Evolutionary conservation across 192 early-diverging fungal species (phyloP).

Genomic region (Rhizoclosmatium sp.): DNA sequence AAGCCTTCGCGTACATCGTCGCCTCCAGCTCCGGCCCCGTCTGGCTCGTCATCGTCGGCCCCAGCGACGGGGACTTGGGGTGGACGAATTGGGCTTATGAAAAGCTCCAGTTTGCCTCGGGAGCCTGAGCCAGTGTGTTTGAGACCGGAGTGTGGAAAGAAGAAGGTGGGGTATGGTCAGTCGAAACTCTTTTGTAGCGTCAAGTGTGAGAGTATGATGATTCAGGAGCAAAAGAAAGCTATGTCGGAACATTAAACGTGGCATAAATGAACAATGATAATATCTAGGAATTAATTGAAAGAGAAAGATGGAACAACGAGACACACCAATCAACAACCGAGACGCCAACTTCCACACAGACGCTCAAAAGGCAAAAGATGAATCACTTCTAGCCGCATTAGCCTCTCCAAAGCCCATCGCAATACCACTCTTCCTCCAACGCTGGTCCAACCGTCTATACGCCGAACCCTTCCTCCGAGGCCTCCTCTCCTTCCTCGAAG

Average conservation of each 20-base stretch:
- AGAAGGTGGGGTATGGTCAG: conserved; percentile 21
- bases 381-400: no score
- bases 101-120: neutral
- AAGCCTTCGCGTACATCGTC: no score
- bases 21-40: no score
- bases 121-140: conserved; percentile 6
- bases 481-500: no score
- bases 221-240: conserved; percentile 9
- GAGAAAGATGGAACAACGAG: neutral
- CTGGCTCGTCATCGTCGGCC: neutral
- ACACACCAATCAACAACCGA: no score
- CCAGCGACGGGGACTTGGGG: neutral
- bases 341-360: no score
- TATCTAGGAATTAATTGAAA: neutral
- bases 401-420: no score
- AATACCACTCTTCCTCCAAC: no score
- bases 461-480: no score
- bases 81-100: neutral
- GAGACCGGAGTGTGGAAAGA: conserved; percentile 10
- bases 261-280: neutral
- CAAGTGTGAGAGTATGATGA: conserved; percentile 20
- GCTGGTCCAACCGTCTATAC: no score
- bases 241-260: neutral
- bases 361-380: no score
- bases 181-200: conserved; percentile 27